A percentile compares a stretch with the other conserved stretches of the same genome.
Evolutionary conservation across 139 green algal genomes (phyloP).

Genomic region (Ostreobium quekettii): DNA sequence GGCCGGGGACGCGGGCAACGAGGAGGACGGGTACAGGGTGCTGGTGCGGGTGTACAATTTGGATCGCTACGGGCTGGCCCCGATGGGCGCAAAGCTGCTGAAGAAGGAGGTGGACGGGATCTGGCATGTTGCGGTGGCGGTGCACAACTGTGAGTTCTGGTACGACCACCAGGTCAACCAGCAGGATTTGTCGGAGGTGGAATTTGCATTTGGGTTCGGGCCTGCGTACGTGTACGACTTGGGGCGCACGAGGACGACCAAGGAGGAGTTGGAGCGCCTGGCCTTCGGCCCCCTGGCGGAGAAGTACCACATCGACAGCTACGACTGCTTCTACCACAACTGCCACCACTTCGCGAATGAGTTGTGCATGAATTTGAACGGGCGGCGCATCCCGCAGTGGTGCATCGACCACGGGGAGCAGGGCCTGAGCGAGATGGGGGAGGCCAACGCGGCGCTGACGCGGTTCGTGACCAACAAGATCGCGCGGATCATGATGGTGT

Average conservation of each 20-base stretch:
- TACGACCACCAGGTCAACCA: constrained; percentile 24
- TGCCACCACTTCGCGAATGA: constrained; percentile 26
- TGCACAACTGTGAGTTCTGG: constrained; percentile 20
- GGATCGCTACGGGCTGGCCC: constrained; percentile 20
- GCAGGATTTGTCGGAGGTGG: constrained; percentile 15
- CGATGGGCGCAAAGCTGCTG: neutral
- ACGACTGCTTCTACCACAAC: constrained; percentile 26
- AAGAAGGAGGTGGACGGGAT: constrained; percentile 22
- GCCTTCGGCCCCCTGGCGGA: constrained; percentile 6
- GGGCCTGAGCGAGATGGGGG: constrained; percentile 16
- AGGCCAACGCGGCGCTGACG: constrained; percentile 14
- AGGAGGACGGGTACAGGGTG: constrained; percentile 5
- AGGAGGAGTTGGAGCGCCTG: constrained; percentile 16
- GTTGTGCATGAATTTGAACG: constrained; percentile 16
- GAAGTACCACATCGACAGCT: constrained; percentile 22
- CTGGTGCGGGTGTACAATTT: constrained; percentile 22
- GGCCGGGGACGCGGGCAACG: no score
- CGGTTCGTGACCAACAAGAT: constrained; percentile 19
- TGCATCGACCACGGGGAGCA: constrained; percentile 26
- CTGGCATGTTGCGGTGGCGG: constrained; percentile 19
- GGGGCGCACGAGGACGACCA: constrained; percentile 3
- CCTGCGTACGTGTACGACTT: constrained; percentile 21
- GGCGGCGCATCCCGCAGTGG: constrained; percentile 20
- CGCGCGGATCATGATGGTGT: constrained; percentile 25
- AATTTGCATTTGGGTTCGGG: constrained; percentile 15